Base-by-base conservation (phyloP, 495 filamentous ascomycete species). In the Viridothelium virens region DNA sequence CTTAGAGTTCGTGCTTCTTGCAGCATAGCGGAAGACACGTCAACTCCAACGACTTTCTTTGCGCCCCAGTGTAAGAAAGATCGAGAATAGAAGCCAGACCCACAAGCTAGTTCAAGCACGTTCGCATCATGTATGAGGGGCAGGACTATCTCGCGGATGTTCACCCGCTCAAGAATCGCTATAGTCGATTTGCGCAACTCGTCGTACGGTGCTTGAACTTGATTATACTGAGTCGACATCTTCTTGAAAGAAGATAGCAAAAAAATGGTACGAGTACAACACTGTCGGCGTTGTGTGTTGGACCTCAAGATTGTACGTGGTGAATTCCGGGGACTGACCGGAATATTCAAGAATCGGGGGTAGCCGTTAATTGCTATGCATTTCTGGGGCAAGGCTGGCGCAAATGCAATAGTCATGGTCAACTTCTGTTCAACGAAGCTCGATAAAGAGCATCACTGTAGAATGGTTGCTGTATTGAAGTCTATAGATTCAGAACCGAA, bases 101-200 rank as follows among this genome's bases (percentile, higher is more conserved):
- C 75, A 64, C 75, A 77, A 38, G 74, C 75, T 41, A 77, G 72
- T 14, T 77, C 75, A 37, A 77, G 75, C 31, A 75, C 71, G 3
- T 44, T 63, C 1, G 72, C 70, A 44, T 64, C 62, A 5, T 70
- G 53, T 39, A 74, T 68, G 61, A 63, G 68, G 2, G 61, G 66
- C 11, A 48, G 18, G 31, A 71, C 34, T 41, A 65, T 62, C 36
- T 63, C 56, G 39, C 68, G 61, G 41, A 75, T 66, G 63, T 71
- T 75, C 2, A 66, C 65, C 34, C 46, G 39, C 62, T 75, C 72
- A 36, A 72, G 37, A 2, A 65, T 39, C 12, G 63, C 46, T 41
- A 65, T 48, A 11, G 74, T 46, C 7, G 36, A 38, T 31, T 69
- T 65, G 18, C 64, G 61, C 11, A 70, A 63, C 31, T 59, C 61